Evolutionary conservation across 139 green algal species (phyloP).

Genomic region (Raphidocelis subcapitata): DNA sequence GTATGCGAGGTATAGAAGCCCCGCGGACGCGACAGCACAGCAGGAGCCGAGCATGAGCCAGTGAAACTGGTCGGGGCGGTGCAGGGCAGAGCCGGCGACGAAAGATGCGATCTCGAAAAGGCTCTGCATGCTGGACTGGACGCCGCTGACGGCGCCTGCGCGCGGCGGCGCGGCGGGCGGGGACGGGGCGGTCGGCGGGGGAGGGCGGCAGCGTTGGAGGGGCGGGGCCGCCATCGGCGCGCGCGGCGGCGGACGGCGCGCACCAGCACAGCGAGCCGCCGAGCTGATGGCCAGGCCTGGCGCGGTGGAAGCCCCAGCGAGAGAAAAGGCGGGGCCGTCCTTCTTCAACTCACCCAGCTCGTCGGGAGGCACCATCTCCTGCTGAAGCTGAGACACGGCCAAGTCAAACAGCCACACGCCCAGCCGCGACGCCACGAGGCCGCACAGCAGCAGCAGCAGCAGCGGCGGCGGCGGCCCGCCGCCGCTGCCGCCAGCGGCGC

Average conservation of each 20-base stretch:
- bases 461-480: background rate
- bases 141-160: conserved; percentile 66
- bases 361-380: conserved; percentile 47
- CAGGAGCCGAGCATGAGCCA: conserved; percentile 55
- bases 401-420: conserved; percentile 88
- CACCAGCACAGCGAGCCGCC: background rate
- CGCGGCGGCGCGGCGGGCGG: too few relatives aligned
- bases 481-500: background rate
- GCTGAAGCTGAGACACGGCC: conserved; percentile 77
- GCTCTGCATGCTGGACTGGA: conserved; percentile 77
- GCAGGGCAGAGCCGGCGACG: conserved; percentile 36
- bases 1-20: conserved; percentile 21
- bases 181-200: background rate
- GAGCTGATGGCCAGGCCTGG: background rate
- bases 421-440: conserved; percentile 65
- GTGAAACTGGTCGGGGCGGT: conserved; percentile 41
- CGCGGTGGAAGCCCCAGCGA: background rate
- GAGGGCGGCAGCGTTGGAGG: background rate
- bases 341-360: conserved; percentile 57
- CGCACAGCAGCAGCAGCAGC: conserved; percentile 54
- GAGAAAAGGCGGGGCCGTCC: too few relatives aligned
- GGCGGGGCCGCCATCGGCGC: background rate
- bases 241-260: background rate
- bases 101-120: conserved; percentile 66
- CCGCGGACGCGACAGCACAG: conserved; percentile 34